Conservation (phyloP, 1,139 yeast species). For the Candida glucosophila region DNA sequence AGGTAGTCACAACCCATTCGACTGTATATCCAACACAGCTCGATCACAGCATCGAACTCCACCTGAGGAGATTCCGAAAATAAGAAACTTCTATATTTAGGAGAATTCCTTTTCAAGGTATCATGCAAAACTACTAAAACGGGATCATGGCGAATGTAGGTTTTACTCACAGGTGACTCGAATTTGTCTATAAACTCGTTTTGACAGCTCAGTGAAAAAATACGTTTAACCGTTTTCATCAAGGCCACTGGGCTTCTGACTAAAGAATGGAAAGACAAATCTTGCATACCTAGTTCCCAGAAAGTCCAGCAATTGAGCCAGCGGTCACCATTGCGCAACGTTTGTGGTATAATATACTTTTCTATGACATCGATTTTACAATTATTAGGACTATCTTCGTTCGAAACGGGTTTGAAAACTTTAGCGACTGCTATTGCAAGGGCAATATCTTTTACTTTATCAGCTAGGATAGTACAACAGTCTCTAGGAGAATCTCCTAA, state of each 20-base stretch:
- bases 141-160: slow-evolving; percentile 70
- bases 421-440: slow-evolving; percentile 78
- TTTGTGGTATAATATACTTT: slow-evolving; percentile 46
- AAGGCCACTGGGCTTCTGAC: slow-evolving; percentile 47
- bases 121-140: slow-evolving; percentile 61
- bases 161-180: slow-evolving; percentile 3
- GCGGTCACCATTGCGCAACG: slow-evolving; percentile 57
- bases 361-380: slow-evolving; percentile 28
- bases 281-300: slow-evolving; percentile 54
- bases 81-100: slow-evolving; percentile 42
- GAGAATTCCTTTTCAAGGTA: slow-evolving; percentile 42
- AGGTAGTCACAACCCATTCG: slow-evolving; percentile 91
- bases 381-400: slow-evolving; percentile 4
- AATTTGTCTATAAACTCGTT: slow-evolving; percentile 5
- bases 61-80: slow-evolving; percentile 32
- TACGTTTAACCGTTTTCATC: slow-evolving; percentile 14
- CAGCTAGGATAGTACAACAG: slow-evolving; percentile 64
- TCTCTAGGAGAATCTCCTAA: slow-evolving; percentile 74
- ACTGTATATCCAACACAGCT: slow-evolving; percentile 58
- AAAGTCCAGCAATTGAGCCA: slow-evolving; percentile 82
- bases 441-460: slow-evolving; percentile 56
- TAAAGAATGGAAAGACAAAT: slow-evolving; percentile 55
- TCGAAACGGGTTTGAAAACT: slow-evolving; percentile 38
- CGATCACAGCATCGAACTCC: slow-evolving; percentile 56
- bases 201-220: slow-evolving; percentile 16